Percentiles rank a stretch among this genome's conserved stretches.
phyloP scores from a whole-genome alignment of 2,329 filamentous ascomycete genomes.

The Alternaria viburni region DNA sequence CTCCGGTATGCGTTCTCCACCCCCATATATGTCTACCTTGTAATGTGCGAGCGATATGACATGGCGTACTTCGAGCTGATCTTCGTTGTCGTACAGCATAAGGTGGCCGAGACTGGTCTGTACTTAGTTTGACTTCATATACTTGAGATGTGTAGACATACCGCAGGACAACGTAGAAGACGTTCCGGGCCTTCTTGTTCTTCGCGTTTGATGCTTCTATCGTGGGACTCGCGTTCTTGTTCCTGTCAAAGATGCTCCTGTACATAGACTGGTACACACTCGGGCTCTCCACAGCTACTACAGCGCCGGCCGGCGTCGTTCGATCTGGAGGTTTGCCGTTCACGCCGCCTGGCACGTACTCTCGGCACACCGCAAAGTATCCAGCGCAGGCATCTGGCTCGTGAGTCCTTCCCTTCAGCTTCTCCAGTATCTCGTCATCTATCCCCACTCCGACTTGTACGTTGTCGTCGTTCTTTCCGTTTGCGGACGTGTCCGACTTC shows the following conservation, averaged over 20 bases:
- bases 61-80: conserved; percentile 93
- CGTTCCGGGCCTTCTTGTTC: conserved; percentile 74
- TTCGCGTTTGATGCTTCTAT: conserved; percentile 61
- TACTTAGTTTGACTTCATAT: conserved; percentile 11
- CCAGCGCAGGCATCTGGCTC: conserved; percentile 83
- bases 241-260: conserved; percentile 87
- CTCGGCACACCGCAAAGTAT: conserved; percentile 93
- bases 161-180: conserved; percentile 92
- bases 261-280: conserved; percentile 99
- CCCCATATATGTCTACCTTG: conserved; percentile 82
- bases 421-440: conserved; percentile 32
- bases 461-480: conserved; percentile 16
- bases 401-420: conserved; percentile 49
- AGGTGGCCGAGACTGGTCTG: conserved; percentile 72
- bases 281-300: conserved; percentile 79
- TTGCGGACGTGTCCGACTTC: conserved; percentile 19
- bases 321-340: conserved; percentile 92
- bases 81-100: conserved; percentile 96
- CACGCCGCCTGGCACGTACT: conserved; percentile 89
- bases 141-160: conserved; percentile 49
- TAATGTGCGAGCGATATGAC: conserved; percentile 93
- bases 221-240: conserved; percentile 63
- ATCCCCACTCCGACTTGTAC: conserved; percentile 25
- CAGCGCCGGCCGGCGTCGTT: conserved; percentile 78
- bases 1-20: conserved; percentile 78